These are phyloP conservation scores for Trichoderma afroharzianum DNA, from an alignment of 2,329 filamentous ascomycete genomes.

Conservation along the genomic window DNA sequence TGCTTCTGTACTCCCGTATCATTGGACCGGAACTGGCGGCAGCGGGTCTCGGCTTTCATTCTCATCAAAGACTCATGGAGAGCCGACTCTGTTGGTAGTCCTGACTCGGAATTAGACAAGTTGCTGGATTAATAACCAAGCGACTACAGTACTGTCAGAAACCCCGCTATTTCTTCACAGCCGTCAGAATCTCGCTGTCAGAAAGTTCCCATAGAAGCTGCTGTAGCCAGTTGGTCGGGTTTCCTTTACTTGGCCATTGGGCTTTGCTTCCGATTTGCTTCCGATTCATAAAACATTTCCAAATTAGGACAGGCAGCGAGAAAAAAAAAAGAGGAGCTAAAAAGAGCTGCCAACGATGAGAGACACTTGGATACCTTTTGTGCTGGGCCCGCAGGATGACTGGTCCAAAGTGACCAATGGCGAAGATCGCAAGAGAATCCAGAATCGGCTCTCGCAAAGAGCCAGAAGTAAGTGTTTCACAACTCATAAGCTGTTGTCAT, in stretches of 20 bases:
- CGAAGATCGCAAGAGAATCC: not conserved
- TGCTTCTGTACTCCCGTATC: not conserved
- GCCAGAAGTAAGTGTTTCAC: not conserved
- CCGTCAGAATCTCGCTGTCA: not conserved
- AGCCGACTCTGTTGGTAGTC: not conserved
- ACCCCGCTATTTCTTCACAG: not conserved
- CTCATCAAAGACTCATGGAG: not conserved
- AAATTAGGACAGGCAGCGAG: not conserved
- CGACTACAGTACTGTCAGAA: not conserved
- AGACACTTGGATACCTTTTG: not conserved
- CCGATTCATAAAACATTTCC: not conserved
- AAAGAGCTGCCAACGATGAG: not conserved
- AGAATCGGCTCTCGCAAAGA: not conserved
- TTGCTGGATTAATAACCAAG: not conserved
- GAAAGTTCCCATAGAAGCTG: not conserved
- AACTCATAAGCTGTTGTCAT: too few relatives aligned
- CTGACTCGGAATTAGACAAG: not conserved
- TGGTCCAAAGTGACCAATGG: not conserved
- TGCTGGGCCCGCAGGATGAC: not conserved
- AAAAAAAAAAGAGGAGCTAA: not conserved
- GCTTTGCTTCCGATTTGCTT: not conserved
- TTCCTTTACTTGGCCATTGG: not conserved
- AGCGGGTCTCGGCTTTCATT: not conserved
- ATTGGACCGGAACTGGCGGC: not conserved
- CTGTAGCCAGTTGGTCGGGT: accelerated